Conservation (phyloP, 352 stramenopile species). For the Plasmopara halstedii region DNA sequence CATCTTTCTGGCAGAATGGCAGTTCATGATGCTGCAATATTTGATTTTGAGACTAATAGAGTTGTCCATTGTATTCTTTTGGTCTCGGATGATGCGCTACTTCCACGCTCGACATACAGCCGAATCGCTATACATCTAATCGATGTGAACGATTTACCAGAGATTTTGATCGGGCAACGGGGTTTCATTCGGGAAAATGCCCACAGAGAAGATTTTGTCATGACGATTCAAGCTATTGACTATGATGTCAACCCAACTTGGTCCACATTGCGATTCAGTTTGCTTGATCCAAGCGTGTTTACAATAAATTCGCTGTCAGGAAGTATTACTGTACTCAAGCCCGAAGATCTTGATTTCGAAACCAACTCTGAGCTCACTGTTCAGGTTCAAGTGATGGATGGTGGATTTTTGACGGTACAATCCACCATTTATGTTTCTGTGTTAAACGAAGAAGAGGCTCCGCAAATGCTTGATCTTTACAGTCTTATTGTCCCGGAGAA, state of each 20-base stretch:
- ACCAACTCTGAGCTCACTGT: constrained; percentile 5
- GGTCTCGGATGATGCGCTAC: constrained; percentile 10
- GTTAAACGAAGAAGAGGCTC: constrained; percentile 17
- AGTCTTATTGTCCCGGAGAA: constrained; percentile 25
- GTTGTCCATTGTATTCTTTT: constrained; percentile 6
- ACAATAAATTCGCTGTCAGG: constrained; percentile 6
- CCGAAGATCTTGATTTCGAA: constrained; percentile 18
- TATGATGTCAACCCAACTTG: constrained; percentile 8
- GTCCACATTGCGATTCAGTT: constrained; percentile 11
- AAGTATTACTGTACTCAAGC: constrained; percentile 4
- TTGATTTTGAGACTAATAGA: constrained; percentile 17
- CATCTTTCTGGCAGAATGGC: constrained; percentile 1
- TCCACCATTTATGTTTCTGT: constrained; percentile 9
- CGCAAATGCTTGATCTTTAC: not conserved
- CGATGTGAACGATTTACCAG: constrained; percentile 17
- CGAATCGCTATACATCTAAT: constrained; percentile 5
- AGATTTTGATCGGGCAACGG: constrained; percentile 6
- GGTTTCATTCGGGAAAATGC: constrained; percentile 15
- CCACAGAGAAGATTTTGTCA: constrained; percentile 3
- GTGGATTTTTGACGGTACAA: constrained; percentile 11
- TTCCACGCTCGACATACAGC: constrained; percentile 9
- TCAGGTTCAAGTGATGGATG: constrained; percentile 12
- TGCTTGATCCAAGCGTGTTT: constrained; percentile 14
- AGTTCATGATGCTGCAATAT: not conserved
- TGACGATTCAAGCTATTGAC: constrained; percentile 8